These are phyloP conservation scores for Lactarius evosmus DNA, from an alignment of 768 basidiomycete genomes.

Conservation along the genomic window DNA sequence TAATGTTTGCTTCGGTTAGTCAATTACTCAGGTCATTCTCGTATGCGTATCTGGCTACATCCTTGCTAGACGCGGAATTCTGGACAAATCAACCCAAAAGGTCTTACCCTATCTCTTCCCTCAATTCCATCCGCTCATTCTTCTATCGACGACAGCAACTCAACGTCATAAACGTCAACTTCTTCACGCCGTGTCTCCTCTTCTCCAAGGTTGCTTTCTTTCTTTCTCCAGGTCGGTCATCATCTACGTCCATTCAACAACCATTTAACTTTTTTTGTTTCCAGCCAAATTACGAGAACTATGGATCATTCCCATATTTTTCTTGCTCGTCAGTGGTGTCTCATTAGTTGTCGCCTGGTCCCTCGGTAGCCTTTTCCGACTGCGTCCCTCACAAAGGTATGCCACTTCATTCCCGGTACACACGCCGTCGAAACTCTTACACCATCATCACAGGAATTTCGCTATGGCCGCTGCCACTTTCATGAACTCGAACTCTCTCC, in stretches of 20 bases:
- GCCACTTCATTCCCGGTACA: constrained; percentile 27
- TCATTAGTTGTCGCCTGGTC: constrained; percentile 67
- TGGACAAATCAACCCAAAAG: constrained; percentile 89
- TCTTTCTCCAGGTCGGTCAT: constrained; percentile 54
- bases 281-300: constrained; percentile 73
- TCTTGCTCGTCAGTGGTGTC: constrained; percentile 66
- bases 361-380: constrained; percentile 58
- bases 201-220: constrained; percentile 97
- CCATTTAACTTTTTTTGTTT: not conserved
- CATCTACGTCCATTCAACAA: not conserved
- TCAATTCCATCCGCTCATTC: not conserved
- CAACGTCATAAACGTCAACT: constrained; percentile 78
- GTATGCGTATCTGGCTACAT: constrained; percentile 81
- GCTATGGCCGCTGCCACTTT: constrained; percentile 82
- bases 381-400: constrained; percentile 76
- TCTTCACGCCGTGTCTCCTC: constrained; percentile 84
- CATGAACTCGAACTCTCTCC: constrained; percentile 94
- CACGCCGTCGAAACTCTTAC: not conserved
- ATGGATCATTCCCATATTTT: constrained; percentile 86
- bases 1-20: constrained; percentile 44
- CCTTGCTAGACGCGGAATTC: constrained; percentile 72
- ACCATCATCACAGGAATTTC: constrained; percentile 51
- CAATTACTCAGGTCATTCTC: constrained; percentile 85
- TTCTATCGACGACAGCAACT: constrained; percentile 49
- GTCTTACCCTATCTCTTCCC: constrained; percentile 39